These are phyloP conservation scores for Ilyonectria destructans DNA, from an alignment of 2,329 filamentous ascomycete species.

Conservation along the genomic window DNA sequence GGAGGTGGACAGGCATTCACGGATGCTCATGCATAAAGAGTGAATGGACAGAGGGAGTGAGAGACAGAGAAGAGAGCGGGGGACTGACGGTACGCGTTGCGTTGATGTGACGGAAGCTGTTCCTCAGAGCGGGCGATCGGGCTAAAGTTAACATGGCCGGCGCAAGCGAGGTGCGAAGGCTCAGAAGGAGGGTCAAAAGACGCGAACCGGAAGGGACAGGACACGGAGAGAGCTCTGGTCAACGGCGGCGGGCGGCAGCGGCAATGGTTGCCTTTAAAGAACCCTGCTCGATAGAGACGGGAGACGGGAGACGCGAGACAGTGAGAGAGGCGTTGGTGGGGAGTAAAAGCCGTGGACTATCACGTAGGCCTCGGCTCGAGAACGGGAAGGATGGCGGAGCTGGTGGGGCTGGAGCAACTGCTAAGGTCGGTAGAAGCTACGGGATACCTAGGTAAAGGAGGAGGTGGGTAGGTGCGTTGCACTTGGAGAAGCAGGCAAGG, in stretches of 20 bases:
- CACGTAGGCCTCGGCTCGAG: conserved; percentile 29
- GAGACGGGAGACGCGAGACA: neutral
- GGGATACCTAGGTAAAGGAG: conserved; percentile 1
- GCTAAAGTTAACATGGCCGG: conserved; percentile 56
- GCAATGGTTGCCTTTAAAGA: conserved; percentile 21
- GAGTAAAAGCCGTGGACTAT: conserved; percentile 8
- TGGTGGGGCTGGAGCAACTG: conserved; percentile 19
- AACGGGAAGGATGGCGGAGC: conserved; percentile 31
- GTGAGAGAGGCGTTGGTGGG: conserved; percentile 7
- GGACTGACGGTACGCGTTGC: conserved; percentile 49
- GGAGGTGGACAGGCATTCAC: neutral
- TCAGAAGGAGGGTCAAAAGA: conserved; percentile 19
- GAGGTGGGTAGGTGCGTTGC: neutral
- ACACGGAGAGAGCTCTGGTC: conserved; percentile 20
- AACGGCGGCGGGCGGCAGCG: conserved; percentile 16
- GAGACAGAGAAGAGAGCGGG: conserved; percentile 4
- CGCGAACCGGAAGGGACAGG: conserved; percentile 21
- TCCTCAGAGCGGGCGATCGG: conserved; percentile 54
- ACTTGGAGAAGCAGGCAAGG: neutral
- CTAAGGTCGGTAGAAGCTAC: conserved; percentile 1
- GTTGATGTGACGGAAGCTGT: conserved; percentile 52
- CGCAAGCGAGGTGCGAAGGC: conserved; percentile 17
- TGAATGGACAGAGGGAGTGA: conserved; percentile 19
- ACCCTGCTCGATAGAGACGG: conserved; percentile 1
- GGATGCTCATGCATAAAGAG: neutral